Evolutionary conservation across 1,139 yeast species (phyloP).

Genomic region (Lodderomyces orthopsilosis): DNA sequence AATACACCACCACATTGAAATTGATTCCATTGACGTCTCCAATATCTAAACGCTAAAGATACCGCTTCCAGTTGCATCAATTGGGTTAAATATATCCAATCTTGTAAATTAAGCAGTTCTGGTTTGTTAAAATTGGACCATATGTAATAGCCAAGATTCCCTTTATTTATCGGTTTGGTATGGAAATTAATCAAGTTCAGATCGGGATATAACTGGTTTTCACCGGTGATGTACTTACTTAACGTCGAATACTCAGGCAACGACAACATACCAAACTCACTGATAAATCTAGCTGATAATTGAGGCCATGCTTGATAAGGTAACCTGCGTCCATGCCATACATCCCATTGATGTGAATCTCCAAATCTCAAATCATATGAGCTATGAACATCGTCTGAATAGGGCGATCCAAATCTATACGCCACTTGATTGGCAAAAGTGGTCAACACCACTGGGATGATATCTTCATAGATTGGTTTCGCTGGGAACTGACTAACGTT

Average conservation of each 20-base stretch:
- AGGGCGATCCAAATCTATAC: conserved; percentile 46
- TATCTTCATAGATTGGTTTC: conserved; percentile 34
- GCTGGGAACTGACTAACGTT: conserved; percentile 39
- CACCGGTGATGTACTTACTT: conserved; percentile 28
- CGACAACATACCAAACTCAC: conserved; percentile 49
- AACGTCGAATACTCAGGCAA: conserved; percentile 32
- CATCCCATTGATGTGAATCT: conserved; percentile 50
- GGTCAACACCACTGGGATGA: conserved; percentile 30
- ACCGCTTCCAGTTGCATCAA: conserved; percentile 50
- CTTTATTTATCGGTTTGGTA: conserved; percentile 45
- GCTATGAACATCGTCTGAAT: conserved; percentile 26
- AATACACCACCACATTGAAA: conserved; percentile 39
- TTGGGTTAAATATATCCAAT: conserved; percentile 49
- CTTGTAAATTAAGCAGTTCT: conserved; percentile 29
- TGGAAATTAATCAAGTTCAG: conserved; percentile 37
- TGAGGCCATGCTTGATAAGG: conserved; percentile 42
- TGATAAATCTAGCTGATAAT: conserved; percentile 41
- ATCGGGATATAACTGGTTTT: conserved; percentile 32
- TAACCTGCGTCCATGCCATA: conserved; percentile 47
- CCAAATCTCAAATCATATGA: conserved; percentile 37
- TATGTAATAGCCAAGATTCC: conserved; percentile 42
- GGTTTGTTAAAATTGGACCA: conserved; percentile 36
- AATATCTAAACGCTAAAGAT: conserved; percentile 43
- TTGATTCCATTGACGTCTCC: conserved; percentile 47
- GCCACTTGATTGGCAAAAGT: conserved; percentile 24